phyloP scores from a whole-genome alignment of 139 green algal species.

The Tetratostichococcus sp. region DNA sequence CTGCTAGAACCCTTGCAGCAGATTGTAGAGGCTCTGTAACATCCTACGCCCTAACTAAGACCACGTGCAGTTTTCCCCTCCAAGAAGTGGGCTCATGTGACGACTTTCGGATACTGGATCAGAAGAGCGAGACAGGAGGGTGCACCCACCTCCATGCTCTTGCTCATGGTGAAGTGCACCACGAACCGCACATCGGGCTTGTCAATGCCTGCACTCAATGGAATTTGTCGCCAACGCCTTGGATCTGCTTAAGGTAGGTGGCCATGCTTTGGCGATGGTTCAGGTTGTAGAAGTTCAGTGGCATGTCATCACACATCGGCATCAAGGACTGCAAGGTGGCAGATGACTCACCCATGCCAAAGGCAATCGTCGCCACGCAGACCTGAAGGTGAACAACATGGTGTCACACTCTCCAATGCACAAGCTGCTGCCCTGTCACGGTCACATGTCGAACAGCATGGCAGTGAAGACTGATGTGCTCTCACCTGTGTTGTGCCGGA shows the following conservation, averaged over 20 bases:
- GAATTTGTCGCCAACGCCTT: too few species aligned
- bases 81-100: too few species aligned
- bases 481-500: constrained; percentile 38
- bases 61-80: too few species aligned
- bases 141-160: constrained; percentile 33
- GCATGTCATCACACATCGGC: too few species aligned
- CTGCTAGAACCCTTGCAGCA: constrained; percentile 48
- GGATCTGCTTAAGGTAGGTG: too few species aligned
- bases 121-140: too few species aligned
- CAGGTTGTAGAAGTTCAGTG: too few species aligned
- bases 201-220: constrained; percentile 65
- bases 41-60: too few species aligned
- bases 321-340: too few species aligned
- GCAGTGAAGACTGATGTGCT: not conserved
- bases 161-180: constrained; percentile 58
- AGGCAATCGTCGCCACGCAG: constrained; percentile 74
- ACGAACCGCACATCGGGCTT: constrained; percentile 82
- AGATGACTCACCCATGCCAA: constrained; percentile 55
- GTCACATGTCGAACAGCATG: not conserved
- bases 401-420: not conserved
- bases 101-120: too few species aligned
- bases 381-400: constrained; percentile 9
- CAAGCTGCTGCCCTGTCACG: not conserved
- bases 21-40: too few species aligned
- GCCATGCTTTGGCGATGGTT: too few species aligned